Base-by-base conservation (phyloP, 306 rosid species). In the Vigna trinervia region DNA sequence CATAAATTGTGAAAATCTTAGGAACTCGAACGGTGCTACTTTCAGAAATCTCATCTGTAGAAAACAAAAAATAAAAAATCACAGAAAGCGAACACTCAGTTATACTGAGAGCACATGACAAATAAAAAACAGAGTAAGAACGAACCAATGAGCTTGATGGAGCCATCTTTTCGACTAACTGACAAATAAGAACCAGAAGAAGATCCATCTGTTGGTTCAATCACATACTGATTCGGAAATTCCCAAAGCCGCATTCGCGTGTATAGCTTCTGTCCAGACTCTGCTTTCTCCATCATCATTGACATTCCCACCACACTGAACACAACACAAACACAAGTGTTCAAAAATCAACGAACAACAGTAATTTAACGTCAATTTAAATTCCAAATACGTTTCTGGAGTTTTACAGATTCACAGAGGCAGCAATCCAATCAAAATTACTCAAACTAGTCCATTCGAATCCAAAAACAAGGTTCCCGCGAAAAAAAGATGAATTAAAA, bases 131-230 rank as follows among this genome's bases (percentile, higher is more conserved):
- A 3, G 61, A 51, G 26, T 57, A 57, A 78, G 28, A 70, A 19
- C 89, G 11, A 50, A 92, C 97, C 97, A 61, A 95, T 88, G 70
- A 95, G 93, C 64, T 83, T 89, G 90, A 92, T 85, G 23, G 97
- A 92, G 48, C 96, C 97, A 68, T 95, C 97, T 10, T 75, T 80
- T 19, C 97, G 88, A 66, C 89, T 87, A 39, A 94, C 86, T 1
- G 93, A 80, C 92, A 90, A 80, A 62, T 89, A 88, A 45, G 96
- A 87, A 80, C 91, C 93, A 66, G 84, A 86, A 81, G 96, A 89
- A 81, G 96, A 89, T 46, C 96, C 99, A 86, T 95, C 99, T 13
- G 97, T 92, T 20, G 99, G 97, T 84, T 95, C 97, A 50, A 92
- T 73, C 64, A 92, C 93, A 78, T 85, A 90, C 87, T 88, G 96